Base-by-base conservation (phyloP, 2,329 filamentous ascomycete genomes). In the Fulvia fulva region DNA sequence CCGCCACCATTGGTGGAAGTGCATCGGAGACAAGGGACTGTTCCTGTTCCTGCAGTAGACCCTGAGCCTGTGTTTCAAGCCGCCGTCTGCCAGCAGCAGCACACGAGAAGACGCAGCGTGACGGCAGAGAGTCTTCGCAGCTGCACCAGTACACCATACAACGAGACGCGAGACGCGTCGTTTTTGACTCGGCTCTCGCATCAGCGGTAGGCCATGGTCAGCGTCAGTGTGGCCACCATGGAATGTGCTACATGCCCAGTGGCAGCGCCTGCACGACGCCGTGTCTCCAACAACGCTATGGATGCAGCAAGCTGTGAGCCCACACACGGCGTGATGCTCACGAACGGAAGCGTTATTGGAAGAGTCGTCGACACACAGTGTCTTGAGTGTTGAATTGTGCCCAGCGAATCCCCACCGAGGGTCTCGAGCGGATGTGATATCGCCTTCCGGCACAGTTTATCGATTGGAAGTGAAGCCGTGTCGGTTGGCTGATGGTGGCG, bases 11-110 rank as follows among this genome's bases (percentile, higher is more conserved):
- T 41, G 37, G 37, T 4, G 37, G 37, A 19, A 16, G 16, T 19
- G 37, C 37, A 19, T 41, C 37, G 37, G 16, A 47, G 44, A 43
- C 30, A 28, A 56, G 44, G 44, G 49, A 51, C 44, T 50, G 60
- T 63, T 51, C 61, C 56, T 63, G 59, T 57, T n/a, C n/a, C n/a
- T 9, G 8, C 12, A 54, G 56, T 62, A 62, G 62, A 46, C 37
- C 54, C n/a, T 56, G 21, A 34, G 23, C 50, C 51, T 46, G 57
- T 64, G 64, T 66, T 65, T 66, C 61, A 65, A 52, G 62, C 45
- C 51, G 55, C 49, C 46, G 41, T 53, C 47, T 28, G 55, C 22
- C 37, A 57, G 55, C 55, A 49, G 22, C 49, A 51, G 46, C 34
- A 43, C 45, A 44, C 41, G 46, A 44, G 32, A 21, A 32, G 12